Percentiles rank a stretch among this genome's conserved stretches.
phyloP scores from a whole-genome alignment of 768 basidiomycete genomes.

The Boletus edulis region DNA sequence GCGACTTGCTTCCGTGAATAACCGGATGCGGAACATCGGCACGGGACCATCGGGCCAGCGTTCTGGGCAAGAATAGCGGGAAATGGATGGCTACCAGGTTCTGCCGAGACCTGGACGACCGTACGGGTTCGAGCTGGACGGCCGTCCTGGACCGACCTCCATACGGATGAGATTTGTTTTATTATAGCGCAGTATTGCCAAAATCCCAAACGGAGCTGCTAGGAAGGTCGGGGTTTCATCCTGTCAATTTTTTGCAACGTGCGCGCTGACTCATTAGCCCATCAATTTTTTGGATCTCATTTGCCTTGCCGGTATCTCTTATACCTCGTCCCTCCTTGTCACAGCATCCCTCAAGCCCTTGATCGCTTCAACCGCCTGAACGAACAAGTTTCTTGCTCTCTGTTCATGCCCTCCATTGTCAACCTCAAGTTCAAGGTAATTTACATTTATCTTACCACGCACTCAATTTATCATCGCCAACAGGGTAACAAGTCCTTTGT shows the following conservation, averaged over 20 bases:
- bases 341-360: constrained; percentile 8
- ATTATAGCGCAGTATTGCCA: constrained; percentile 16
- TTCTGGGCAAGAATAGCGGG: constrained; percentile 10
- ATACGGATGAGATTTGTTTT: constrained; percentile 8
- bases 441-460: not conserved
- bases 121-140: constrained; percentile 20
- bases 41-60: constrained; percentile 18
- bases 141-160: constrained; percentile 15
- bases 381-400: not conserved
- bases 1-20: constrained; percentile 12
- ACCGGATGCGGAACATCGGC: constrained; percentile 21
- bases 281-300: constrained; percentile 8
- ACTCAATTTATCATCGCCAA: constrained; percentile 14
- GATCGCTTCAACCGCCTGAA: constrained; percentile 13
- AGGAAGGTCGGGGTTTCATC: constrained; percentile 35
- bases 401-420: constrained; percentile 72
- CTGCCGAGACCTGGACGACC: constrained; percentile 15
- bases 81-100: constrained; percentile 12
- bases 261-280: constrained; percentile 11
- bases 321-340: constrained; percentile 13
- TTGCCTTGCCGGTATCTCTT: constrained; percentile 25
- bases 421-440: constrained; percentile 82
- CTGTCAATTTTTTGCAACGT: constrained; percentile 30
- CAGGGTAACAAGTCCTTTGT: constrained; percentile 94
- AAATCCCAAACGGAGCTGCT: constrained; percentile 26